Percentiles rank a stretch among this genome's conserved stretches.
These are phyloP conservation scores for Lactarius hatsudake DNA, from an alignment of 768 basidiomycete genomes.

Conservation along the genomic window DNA sequence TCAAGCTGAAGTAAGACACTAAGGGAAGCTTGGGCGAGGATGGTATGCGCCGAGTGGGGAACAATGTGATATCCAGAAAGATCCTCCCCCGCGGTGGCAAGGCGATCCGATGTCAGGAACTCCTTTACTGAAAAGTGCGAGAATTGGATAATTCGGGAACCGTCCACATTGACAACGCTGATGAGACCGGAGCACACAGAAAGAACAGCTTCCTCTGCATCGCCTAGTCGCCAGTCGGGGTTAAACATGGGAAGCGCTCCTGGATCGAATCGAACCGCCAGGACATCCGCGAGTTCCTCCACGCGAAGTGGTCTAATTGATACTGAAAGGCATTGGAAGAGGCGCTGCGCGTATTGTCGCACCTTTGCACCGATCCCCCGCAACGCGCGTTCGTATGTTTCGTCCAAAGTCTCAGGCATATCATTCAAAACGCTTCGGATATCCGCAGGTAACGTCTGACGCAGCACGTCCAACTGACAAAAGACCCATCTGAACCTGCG, in stretches of 20 bases:
- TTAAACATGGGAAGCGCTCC: not conserved
- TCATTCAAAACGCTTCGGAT: not conserved
- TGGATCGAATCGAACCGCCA: not conserved
- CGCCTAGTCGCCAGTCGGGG: constrained; percentile 4
- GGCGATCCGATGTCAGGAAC: not conserved
- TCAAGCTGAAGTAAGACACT: no score
- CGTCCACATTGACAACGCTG: not conserved
- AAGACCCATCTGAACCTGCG: constrained; percentile 5
- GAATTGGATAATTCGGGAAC: constrained; percentile 2
- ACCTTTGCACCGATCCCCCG: not conserved
- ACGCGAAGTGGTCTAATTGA: constrained; percentile 4
- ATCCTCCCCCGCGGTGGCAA: not conserved
- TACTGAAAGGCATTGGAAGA: constrained; percentile 8
- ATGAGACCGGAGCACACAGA: constrained; percentile 6
- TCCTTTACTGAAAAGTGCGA: constrained; percentile 16
- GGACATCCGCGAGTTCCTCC: constrained; percentile 9
- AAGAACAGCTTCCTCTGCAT: not conserved
- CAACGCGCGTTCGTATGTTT: not conserved
- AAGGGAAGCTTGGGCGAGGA: no score
- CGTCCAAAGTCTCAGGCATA: constrained; percentile 3
- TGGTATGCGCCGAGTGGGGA: no score
- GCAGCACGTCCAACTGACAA: constrained; percentile 4
- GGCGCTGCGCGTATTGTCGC: constrained; percentile 1
- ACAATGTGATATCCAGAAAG: constrained; percentile 5
- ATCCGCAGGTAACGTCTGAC: not conserved